Evolutionary conservation across 495 filamentous ascomycete genomes (phyloP).

Genomic region (Tuber borchii): DNA sequence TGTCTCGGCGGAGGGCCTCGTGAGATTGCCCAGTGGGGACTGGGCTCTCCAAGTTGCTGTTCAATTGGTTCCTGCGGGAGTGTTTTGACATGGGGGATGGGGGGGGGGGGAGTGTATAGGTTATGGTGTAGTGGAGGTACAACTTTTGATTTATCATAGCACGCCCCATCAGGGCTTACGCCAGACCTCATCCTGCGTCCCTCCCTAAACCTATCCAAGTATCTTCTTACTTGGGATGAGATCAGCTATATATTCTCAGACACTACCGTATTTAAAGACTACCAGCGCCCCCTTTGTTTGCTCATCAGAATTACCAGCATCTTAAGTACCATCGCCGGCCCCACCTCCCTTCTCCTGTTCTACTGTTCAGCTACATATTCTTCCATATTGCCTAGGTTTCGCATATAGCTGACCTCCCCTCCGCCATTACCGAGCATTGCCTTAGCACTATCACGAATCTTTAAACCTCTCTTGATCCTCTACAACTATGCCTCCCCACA

Average conservation of each 20-base stretch:
- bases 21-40: slow-evolving; percentile 23
- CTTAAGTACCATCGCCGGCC: background rate
- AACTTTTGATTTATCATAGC: slow-evolving; percentile 9
- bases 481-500: slow-evolving; percentile 34
- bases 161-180: slow-evolving; percentile 35
- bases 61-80: slow-evolving; percentile 28
- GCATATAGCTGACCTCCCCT: background rate
- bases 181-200: slow-evolving; percentile 19
- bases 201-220: background rate
- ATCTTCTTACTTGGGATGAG: background rate
- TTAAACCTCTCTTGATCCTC: background rate
- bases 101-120: slow-evolving; percentile 3
- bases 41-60: slow-evolving; percentile 14
- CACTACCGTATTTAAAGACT: background rate
- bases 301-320: background rate
- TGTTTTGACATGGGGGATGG: slow-evolving; percentile 24
- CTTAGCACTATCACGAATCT: background rate
- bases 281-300: slow-evolving; percentile 3
- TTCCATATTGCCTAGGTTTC: slow-evolving; percentile 4
- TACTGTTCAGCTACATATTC: slow-evolving; percentile 10
- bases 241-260: background rate
- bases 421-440: background rate
- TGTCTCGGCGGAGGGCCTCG: slow-evolving; percentile 27
- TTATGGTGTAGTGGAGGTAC: slow-evolving; percentile 3
- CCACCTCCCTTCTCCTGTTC: background rate